A percentile compares a stretch with the other conserved stretches of the same genome.
Conservation (phyloP, 2,329 filamentous ascomycete species). For the Trichoderma atrobrunneum region DNA sequence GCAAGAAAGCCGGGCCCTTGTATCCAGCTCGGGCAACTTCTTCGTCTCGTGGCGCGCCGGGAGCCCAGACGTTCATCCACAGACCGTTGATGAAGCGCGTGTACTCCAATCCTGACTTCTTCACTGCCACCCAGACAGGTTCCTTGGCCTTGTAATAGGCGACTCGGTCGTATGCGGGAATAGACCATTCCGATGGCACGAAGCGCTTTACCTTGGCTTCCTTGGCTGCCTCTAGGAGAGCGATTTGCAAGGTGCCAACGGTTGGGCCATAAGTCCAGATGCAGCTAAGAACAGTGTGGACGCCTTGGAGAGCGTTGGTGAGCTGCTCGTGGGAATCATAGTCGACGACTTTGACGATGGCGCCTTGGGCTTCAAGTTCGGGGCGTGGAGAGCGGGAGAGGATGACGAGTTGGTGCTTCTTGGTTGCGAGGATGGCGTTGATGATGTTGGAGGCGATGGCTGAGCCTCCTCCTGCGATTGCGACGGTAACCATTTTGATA, state of each 20-base stretch:
- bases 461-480: conserved; percentile 11
- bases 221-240: conserved; percentile 13
- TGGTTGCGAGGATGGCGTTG: conserved; percentile 5
- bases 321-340: conserved; percentile 1
- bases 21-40: neutral
- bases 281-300: conserved; percentile 15
- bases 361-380: neutral
- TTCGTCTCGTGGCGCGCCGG: neutral
- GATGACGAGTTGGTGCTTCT: conserved; percentile 12
- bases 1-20: neutral
- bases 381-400: conserved; percentile 8
- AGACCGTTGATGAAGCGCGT: conserved; percentile 15
- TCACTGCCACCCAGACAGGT: conserved; percentile 6
- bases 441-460: conserved; percentile 16
- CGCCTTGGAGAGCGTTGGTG: conserved; percentile 2
- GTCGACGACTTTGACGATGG: neutral
- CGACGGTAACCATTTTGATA: conserved; percentile 16
- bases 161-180: conserved; percentile 1
- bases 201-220: conserved; percentile 6
- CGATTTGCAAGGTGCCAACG: neutral
- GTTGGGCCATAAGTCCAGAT: conserved; percentile 1
- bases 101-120: conserved; percentile 13
- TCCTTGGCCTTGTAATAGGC: conserved; percentile 2
- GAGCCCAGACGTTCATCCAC: conserved; percentile 17
- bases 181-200: neutral